These are phyloP conservation scores for Cryptococcus sp. DNA, from an alignment of 1,284 basidiomycete species.

Conservation along the genomic window DNA sequence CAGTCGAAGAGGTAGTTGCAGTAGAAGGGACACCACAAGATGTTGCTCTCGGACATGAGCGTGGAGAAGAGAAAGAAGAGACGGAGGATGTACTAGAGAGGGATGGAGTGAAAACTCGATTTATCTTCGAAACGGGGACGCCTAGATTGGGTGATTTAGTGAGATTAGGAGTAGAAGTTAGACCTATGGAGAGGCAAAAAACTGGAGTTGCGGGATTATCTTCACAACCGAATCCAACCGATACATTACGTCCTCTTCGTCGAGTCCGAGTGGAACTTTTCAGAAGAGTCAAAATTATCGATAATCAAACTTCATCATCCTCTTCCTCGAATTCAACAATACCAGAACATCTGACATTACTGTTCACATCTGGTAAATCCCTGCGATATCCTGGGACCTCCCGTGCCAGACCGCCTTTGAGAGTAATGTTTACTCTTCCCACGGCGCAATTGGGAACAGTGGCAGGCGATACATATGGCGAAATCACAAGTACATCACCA, in stretches of 20 bases:
- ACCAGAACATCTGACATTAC: slow-evolving; percentile 21
- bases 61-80: slow-evolving; percentile 4
- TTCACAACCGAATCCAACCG: slow-evolving; percentile 27
- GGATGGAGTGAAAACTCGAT: slow-evolving; percentile 25
- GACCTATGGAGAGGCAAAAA: slow-evolving; percentile 25
- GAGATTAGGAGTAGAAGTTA: slow-evolving; percentile 38
- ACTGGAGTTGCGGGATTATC: slow-evolving; percentile 28
- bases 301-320: not conserved
- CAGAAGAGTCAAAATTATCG: slow-evolving; percentile 22
- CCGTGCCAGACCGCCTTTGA: slow-evolving; percentile 31
- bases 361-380: slow-evolving; percentile 44
- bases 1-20: slow-evolving; percentile 19
- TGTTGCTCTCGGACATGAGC: not conserved
- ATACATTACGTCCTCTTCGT: slow-evolving; percentile 32
- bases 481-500: slow-evolving; percentile 30
- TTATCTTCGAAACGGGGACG: slow-evolving; percentile 27
- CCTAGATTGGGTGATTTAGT: slow-evolving; percentile 34
- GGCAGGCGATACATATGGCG: slow-evolving; percentile 37
- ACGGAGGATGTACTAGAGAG: slow-evolving; percentile 27
- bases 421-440: slow-evolving; percentile 44
- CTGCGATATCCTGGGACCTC: slow-evolving; percentile 40
- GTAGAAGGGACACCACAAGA: slow-evolving; percentile 41
- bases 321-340: slow-evolving; percentile 2
- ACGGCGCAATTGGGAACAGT: slow-evolving; percentile 25
- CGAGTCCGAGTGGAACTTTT: slow-evolving; percentile 43